Evolutionary conservation across 2,329 filamentous ascomycete genomes (phyloP), one percentile per base, ranked within the genome.

Genomic region (Neofusicoccum umdonicola): DNA sequence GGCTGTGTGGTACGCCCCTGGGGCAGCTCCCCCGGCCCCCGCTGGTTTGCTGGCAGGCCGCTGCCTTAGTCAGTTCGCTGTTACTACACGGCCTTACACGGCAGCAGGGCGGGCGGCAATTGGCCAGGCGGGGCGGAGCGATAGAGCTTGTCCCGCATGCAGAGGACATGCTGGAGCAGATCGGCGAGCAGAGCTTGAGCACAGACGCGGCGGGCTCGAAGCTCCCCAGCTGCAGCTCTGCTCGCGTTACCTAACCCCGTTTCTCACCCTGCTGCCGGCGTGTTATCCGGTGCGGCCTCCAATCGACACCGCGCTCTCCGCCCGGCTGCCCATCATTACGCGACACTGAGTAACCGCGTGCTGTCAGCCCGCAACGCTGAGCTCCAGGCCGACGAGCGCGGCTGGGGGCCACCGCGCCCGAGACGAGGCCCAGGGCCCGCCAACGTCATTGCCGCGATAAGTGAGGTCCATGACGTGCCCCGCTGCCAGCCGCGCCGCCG

Each of bases 71-170:
- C 22, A 22, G 22, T 22, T 22, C 22, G 22, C 22, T 51, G 6
- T 62, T 48, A 62, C 58, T 41, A 17, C 58, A 62, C 41, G 8
- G 22, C 15, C 58, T 62, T 62, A 62, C 45, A 50, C 37, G 19
- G 58, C 58, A 50, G 34, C 35, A 50, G 17, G 27, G 4, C 17
- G 45, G 35, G 7, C 58, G 22, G 34, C 35, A 15, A 62, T 62
- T 62, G 58, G 58, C 58, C 31, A 45, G 45, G 11, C 12, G 19
- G 35, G 45, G 22, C 35, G 58, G 44, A 41, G 58, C 47, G 58
- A 62, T 62, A 62, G 58, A 50, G 58, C 42, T 22, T 48, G 57
- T 39, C 39, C 37, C 19, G 52, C 19, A 42, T 44, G 22, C 4
- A 31, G 27, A 31, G 27, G 47, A 51, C 22, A 27, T 35, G 50